Percentiles rank a stretch among this genome's conserved stretches.
These are phyloP conservation scores for Polytrichum commune DNA, from an alignment of 225 moss, liverwort and hornwort species.

Conservation along the genomic window DNA sequence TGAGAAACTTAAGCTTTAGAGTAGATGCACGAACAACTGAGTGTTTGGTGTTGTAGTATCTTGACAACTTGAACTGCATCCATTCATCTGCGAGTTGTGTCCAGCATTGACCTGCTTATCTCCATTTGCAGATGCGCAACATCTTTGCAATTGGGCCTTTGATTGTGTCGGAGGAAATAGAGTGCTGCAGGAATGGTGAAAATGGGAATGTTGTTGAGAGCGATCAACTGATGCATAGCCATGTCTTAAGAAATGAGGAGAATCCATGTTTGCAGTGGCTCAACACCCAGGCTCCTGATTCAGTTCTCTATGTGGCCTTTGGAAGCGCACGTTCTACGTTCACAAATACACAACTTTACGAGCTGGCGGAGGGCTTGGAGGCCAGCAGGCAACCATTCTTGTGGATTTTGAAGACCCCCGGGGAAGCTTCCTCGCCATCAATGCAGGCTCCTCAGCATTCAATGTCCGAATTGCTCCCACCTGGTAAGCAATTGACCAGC, in stretches of 20 bases:
- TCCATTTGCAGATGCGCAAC: not conserved
- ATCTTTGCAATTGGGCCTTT: not conserved
- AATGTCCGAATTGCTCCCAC: slow-evolving; percentile 10
- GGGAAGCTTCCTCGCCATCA: not conserved
- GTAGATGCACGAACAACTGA: too few relatives aligned
- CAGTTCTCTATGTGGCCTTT: slow-evolving; percentile 36
- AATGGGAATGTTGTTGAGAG: not conserved
- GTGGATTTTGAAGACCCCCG: slow-evolving; percentile 14
- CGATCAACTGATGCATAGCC: not conserved
- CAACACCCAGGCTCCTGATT: slow-evolving; percentile 14
- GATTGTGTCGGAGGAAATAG: not conserved
- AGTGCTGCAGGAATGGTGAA: not conserved
- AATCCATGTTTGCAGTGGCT: slow-evolving; percentile 35
- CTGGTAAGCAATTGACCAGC: slow-evolving; percentile 6
- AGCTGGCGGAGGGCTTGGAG: slow-evolving; percentile 18
- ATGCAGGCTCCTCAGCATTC: not conserved
- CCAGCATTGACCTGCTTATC: not conserved
- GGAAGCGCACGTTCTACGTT: slow-evolving; percentile 5
- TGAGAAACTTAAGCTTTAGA: too few relatives aligned
- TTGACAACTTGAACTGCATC: too few relatives aligned
- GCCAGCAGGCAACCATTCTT: slow-evolving; percentile 13
- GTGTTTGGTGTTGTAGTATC: too few relatives aligned
- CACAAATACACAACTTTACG: not conserved
- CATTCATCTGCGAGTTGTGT: too few relatives aligned
- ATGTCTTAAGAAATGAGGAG: not conserved